Percentiles rank a stretch among this genome's conserved stretches.
Conservation (phyloP, 768 basidiomycete species). For the Chalciporus piperatus region DNA sequence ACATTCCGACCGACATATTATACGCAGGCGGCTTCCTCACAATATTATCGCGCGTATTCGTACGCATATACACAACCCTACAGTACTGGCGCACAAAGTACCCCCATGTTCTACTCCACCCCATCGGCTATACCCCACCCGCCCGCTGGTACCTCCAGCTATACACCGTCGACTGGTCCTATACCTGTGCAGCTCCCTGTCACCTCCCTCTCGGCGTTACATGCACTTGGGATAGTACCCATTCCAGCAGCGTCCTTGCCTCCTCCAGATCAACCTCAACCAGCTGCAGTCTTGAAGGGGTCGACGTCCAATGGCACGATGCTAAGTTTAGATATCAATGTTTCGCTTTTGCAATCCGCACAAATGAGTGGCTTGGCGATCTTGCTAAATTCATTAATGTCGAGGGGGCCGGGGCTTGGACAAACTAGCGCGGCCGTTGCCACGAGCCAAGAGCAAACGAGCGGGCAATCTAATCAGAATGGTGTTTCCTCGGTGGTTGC, state of each 20-base stretch:
- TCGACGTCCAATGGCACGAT: constrained; percentile 69
- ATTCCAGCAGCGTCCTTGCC: constrained; percentile 55
- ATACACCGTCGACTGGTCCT: constrained; percentile 28
- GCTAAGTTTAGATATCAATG: constrained; percentile 76
- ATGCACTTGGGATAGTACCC: constrained; percentile 71
- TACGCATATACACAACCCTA: constrained; percentile 66
- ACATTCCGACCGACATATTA: constrained; percentile 41
- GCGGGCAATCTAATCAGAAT: constrained; percentile 16
- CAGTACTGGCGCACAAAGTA: constrained; percentile 21
- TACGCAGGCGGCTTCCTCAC: constrained; percentile 38
- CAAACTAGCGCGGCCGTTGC: constrained; percentile 12
- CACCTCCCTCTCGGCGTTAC: constrained; percentile 51
- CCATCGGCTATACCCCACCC: constrained; percentile 35
- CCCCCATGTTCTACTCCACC: constrained; percentile 27
- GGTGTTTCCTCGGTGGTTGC: constrained; percentile 8
- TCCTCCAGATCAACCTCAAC: constrained; percentile 55
- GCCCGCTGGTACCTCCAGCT: constrained; percentile 30
- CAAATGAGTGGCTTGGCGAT: constrained; percentile 76
- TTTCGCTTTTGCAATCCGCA: constrained; percentile 65
- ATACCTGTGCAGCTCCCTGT: constrained; percentile 73
- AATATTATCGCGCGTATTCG: constrained; percentile 64
- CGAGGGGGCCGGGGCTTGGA: constrained; percentile 35
- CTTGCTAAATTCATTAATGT: constrained; percentile 69
- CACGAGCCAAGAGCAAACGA: constrained; percentile 9
- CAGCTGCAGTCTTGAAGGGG: constrained; percentile 73